Evolutionary conservation across 2,329 filamentous ascomycete genomes (phyloP).

Genomic region (Trichoderma sp.): DNA sequence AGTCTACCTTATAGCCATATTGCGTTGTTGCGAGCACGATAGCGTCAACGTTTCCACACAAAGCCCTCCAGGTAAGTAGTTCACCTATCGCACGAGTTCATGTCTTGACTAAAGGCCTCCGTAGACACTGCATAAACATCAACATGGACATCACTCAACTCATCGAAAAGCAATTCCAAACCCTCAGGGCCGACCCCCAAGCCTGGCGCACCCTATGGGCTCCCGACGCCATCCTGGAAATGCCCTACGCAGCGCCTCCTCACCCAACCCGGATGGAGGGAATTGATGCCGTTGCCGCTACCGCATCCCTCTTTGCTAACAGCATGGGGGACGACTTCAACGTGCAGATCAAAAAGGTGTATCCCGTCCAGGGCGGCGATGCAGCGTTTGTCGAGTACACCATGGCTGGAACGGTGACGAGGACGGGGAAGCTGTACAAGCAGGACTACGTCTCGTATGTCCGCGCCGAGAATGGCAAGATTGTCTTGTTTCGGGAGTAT

Average conservation of each 20-base stretch:
- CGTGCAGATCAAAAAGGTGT: neutral
- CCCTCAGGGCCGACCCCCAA: neutral
- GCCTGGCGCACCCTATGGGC: neutral
- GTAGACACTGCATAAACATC: neutral
- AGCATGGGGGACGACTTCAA: neutral
- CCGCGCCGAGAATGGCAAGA: neutral
- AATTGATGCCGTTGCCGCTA: neutral
- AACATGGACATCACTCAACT: neutral
- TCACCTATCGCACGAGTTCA: too few relatives aligned
- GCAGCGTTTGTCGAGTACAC: neutral
- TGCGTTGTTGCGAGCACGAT: too few relatives aligned
- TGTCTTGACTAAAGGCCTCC: neutral
- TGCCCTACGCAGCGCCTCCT: neutral
- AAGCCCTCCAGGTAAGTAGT: neutral
- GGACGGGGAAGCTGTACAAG: neutral
- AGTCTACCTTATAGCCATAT: too few relatives aligned
- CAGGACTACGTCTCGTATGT: slow-evolving; percentile 3
- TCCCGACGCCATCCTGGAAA: neutral
- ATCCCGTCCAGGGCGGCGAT: neutral
- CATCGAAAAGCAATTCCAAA: neutral
- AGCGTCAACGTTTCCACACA: too few relatives aligned
- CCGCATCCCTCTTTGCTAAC: neutral
- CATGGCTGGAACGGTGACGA: neutral
- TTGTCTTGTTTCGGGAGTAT: slow-evolving; percentile 5
- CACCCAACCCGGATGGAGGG: neutral